Base-by-base conservation (phyloP, 2,329 filamentous ascomycete genomes). In the Pseudopithomyces chartarum region DNA sequence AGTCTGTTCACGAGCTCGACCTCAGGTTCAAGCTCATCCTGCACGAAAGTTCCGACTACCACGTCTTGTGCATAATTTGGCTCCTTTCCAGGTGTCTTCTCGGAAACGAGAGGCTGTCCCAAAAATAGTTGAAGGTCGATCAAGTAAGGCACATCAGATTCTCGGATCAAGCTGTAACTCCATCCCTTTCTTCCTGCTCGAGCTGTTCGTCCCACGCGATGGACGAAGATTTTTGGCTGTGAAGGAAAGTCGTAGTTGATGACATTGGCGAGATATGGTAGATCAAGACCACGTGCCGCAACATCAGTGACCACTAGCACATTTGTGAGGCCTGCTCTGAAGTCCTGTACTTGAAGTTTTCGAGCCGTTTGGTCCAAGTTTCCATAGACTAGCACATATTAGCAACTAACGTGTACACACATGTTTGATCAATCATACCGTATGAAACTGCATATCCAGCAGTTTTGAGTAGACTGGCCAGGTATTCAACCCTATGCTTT, bases 211-310 rank as follows among this genome's bases (percentile, higher is more conserved):
- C 95, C 95, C 45, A 99, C 95, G 73, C 95, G 89, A 77, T 99
- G 95, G 26, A 99, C 90, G 68, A 96, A 99, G 40, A 99, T 88
- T 78, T 99, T 99, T 19, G 95, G 92, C 69, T 98, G 95, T 1
- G 94, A 90, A 2, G 95, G 94, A 63, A 99, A 99, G 71, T 98
- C 94, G 77, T 96, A 99, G 81, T 99, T 98, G 81, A 99, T 94
- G 57, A 99, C 95, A 73, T 99, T 98, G 55, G 92, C 93, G 34
- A 99, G 83, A 45, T 97, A 85, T 0, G 95, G 95, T 64, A 99
- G 97, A 86, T 99, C 95, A 59, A 99, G 96, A 86, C 95, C 95
- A 86, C 95, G 87, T 20, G 95, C 95, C 13, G 95, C 95, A 52
- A 99, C 92, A 73, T 99, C 95, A 1, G 95, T 99, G 43, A 98